Base-by-base conservation (phyloP, 2,329 filamentous ascomycete species). In the Penicillium sp. region DNA sequence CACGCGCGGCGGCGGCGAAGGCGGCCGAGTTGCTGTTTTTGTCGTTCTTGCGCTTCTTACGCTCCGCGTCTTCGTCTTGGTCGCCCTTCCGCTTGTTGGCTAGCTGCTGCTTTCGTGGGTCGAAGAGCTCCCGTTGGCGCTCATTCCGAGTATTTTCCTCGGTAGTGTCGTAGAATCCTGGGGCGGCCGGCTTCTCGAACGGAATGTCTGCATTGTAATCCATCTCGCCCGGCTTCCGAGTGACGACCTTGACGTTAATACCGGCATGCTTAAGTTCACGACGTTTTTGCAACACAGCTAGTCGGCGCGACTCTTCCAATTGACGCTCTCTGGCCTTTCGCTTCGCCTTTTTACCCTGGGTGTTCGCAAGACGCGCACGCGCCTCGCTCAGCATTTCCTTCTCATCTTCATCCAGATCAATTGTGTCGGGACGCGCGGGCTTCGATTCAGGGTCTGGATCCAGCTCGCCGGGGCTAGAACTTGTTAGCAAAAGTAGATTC, bases 331-430 rank as follows among this genome's bases (percentile, higher is more conserved):
- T 81, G 21, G 93, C 93, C 76, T 98, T 98, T 54, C 93, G 77
- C 76, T 98, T 98, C 5, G 93, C 93, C 73, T 98, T 98, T 72
- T 98, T 98, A 63, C 93, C 93, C 69, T 97, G 93, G 8, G 93
- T 97, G 60, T 98, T 98, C 49, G 93, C 93, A 50, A 98, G 74
- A 71, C 93, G 88, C 40, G 93, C 93, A 62, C 93, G 87, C 54
- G 93, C 93, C 71, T 98, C 93, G 63, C 90, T 96, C 59, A 98
- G 70, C 93, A 98, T 98, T 69, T 98, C 93, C 73, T 98, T 97
- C 69, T 98, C 93, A 62, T 98, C 93, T 65, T 98, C 93, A 63
- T 98, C 93, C 58, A 98, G 81, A 68, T 98, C 93, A 63, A 98
- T 93, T 4, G 93, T 96, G 66, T 98, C 93, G 26, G 93, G 93